phyloP scores from a whole-genome alignment of 73 alveolate genomes.

The Blepharisma stoltei region DNA sequence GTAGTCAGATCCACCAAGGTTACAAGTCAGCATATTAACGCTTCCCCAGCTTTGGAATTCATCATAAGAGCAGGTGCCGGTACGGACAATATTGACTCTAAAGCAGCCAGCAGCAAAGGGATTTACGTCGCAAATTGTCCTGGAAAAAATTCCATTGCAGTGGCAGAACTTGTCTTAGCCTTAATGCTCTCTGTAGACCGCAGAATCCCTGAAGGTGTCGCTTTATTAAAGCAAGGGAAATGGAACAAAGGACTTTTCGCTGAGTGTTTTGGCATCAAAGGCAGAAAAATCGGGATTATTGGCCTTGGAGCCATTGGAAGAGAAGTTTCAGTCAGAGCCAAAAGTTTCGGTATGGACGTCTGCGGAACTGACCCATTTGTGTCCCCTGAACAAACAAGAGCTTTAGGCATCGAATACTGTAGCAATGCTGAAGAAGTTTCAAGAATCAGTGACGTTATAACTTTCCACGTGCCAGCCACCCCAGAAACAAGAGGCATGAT shows the following conservation, averaged over 20 bases:
- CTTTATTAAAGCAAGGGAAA: conserved; percentile 53
- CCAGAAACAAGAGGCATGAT: conserved; percentile 68
- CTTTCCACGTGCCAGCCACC: conserved; percentile 74
- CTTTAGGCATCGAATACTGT: conserved; percentile 41
- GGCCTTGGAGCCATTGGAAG: conserved; percentile 78
- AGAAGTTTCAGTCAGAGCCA: conserved; percentile 55
- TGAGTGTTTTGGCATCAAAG: conserved; percentile 71
- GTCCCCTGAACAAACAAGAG: conserved; percentile 39
- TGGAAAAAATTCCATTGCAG: conserved; percentile 89
- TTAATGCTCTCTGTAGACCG: conserved; percentile 65
- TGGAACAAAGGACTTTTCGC: conserved; percentile 69
- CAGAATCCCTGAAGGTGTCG: conserved; percentile 43
- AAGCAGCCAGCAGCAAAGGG: conserved; percentile 63
- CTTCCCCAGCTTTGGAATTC: conserved; percentile 58
- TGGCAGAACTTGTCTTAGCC: conserved; percentile 85
- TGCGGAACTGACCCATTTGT: conserved; percentile 40
- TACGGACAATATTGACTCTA: conserved; percentile 72
- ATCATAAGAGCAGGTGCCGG: conserved; percentile 92
- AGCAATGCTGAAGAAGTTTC: conserved; percentile 48
- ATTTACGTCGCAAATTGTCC: conserved; percentile 85
- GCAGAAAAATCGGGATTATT: conserved; percentile 73
- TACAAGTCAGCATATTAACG: conserved; percentile 54
- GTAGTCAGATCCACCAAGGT: conserved; percentile 81
- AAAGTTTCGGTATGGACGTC: conserved; percentile 76
- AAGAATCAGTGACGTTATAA: conserved; percentile 57